Evolutionary conservation across 78 protist genomes (phyloP).

Genomic region (Dictyostelium discoideum): dicty_2.7 NC_007091.3:1272001-1272500

Average conservation of each 20-base stretch:
- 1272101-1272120: too few species aligned
- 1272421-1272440: constrained; percentile 6
- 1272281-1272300: constrained; percentile 26
- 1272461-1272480: constrained; percentile 7
- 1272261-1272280: not conserved
- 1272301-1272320: constrained; percentile 1
- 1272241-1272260: not conserved
- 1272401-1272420: not conserved
- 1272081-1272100: too few species aligned
- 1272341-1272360: not conserved
- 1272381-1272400: not conserved
- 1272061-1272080: too few species aligned
- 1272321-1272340: not conserved
- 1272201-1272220: not conserved
- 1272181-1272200: not conserved
- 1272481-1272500: not conserved
- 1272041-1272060: too few species aligned
- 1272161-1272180: not conserved
- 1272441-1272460: not conserved
- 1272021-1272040: too few species aligned
- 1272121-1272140: too few species aligned
- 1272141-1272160: too few species aligned
- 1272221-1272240: not conserved
- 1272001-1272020: too few species aligned
- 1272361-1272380: not conserved